These are phyloP conservation scores for Colletotrichum acutatum DNA, from an alignment of 2,329 filamentous ascomycete species.

Conservation along the genomic window DNA sequence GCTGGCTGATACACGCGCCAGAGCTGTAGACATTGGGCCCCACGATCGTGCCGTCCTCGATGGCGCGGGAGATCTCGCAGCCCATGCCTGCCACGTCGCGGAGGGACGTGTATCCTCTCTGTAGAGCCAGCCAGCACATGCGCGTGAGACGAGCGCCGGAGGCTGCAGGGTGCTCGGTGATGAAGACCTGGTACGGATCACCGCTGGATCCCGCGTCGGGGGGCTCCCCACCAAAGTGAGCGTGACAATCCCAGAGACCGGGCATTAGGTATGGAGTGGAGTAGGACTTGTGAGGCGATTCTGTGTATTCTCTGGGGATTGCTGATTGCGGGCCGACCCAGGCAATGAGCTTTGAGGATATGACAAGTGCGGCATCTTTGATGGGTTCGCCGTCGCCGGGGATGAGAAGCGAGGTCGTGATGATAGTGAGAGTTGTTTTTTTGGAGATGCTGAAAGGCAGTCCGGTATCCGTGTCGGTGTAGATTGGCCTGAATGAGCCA, in stretches of 20 bases:
- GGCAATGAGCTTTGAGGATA: slow-evolving; percentile 49
- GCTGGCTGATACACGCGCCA: slow-evolving; percentile 55
- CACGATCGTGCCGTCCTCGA: slow-evolving; percentile 49
- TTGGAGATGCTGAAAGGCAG: slow-evolving; percentile 24
- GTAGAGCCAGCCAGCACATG: slow-evolving; percentile 52
- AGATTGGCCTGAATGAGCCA: slow-evolving; percentile 38
- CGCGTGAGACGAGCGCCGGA: slow-evolving; percentile 54
- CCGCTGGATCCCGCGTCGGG: slow-evolving; percentile 38
- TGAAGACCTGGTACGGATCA: slow-evolving; percentile 33
- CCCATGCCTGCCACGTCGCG: slow-evolving; percentile 53
- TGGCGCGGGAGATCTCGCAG: slow-evolving; percentile 33
- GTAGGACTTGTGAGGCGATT: slow-evolving; percentile 41
- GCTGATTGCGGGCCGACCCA: slow-evolving; percentile 49
- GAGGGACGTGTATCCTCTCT: slow-evolving; percentile 62
- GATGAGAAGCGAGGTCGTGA: slow-evolving; percentile 53
- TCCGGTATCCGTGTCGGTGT: not conserved
- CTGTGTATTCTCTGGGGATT: slow-evolving; percentile 44
- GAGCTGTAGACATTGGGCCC: slow-evolving; percentile 62
- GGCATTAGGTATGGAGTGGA: slow-evolving; percentile 59
- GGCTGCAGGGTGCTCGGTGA: slow-evolving; percentile 42
- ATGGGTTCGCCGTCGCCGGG: slow-evolving; percentile 57
- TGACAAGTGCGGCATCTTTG: slow-evolving; percentile 51
- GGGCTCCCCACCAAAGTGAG: slow-evolving; percentile 54
- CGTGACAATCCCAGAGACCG: slow-evolving; percentile 64
- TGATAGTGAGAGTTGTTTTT: slow-evolving; percentile 41